These are phyloP conservation scores for Theobroma grandiflorum DNA, from an alignment of 441 rosid species.

Conservation along the genomic window DNA sequence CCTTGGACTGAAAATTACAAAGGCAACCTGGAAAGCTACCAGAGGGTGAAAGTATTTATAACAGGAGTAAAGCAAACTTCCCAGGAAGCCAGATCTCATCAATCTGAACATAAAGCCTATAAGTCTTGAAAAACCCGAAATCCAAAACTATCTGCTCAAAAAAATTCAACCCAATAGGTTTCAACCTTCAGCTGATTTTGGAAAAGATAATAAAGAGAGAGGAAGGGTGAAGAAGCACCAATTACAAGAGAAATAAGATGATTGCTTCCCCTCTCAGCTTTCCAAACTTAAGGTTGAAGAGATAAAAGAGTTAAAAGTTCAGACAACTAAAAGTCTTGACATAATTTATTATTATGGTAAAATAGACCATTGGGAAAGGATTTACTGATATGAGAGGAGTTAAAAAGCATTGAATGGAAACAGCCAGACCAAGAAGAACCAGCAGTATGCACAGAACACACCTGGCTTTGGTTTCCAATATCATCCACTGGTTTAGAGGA, in stretches of 20 bases:
- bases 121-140: neutral
- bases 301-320: neutral
- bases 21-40: neutral
- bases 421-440: neutral
- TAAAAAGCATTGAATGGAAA: neutral
- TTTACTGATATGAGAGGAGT: neutral
- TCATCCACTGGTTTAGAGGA: neutral
- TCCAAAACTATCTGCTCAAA: neutral
- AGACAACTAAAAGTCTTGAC: neutral
- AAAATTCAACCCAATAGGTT: neutral
- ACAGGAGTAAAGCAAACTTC: slow-evolving; percentile 5
- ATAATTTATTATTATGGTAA: neutral
- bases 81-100: neutral
- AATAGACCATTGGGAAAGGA: neutral
- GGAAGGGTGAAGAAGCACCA: neutral
- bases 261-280: neutral
- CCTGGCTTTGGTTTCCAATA: neutral
- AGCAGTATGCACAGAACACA: neutral
- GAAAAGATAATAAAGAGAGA: neutral
- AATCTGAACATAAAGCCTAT: neutral
- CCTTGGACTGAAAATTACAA: neutral
- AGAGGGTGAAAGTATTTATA: neutral
- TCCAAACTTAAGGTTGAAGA: neutral
- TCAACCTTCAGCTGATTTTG: neutral
- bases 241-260: neutral